A percentile compares a stretch with the other conserved stretches of the same genome.
Evolutionary conservation across 225 moss, liverwort and hornwort species (phyloP).

Genomic region (Asterella californica): DNA sequence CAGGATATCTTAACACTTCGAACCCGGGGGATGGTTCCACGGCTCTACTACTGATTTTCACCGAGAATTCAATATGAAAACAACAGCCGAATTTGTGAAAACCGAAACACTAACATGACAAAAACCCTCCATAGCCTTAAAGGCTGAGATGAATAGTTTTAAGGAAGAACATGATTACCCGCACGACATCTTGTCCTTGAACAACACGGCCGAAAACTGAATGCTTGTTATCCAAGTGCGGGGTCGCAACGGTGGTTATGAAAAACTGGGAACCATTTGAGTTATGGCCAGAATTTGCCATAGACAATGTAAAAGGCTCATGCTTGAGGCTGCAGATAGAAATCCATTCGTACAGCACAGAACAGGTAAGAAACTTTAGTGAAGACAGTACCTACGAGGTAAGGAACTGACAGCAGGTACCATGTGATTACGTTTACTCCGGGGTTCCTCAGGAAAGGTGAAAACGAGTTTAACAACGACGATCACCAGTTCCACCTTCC

Average conservation of each 20-base stretch:
- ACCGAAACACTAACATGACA: neutral
- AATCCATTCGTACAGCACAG: neutral
- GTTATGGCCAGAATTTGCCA: conserved; percentile 66
- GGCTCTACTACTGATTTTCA: too few species aligned
- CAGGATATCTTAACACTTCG: too few species aligned
- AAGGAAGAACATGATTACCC: conserved; percentile 34
- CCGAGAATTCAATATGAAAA: too few species aligned
- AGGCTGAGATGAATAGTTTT: neutral
- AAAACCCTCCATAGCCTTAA: neutral
- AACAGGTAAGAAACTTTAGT: neutral
- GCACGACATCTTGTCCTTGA: conserved; percentile 51
- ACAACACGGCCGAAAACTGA: conserved; percentile 68
- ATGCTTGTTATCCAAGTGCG: conserved; percentile 59
- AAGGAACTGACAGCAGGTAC: neutral
- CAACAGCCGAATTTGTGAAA: too few species aligned
- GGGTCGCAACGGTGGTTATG: conserved; percentile 54
- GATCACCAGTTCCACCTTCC: neutral
- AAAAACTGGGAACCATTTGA: conserved; percentile 75
- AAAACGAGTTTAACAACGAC: neutral
- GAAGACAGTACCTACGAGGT: neutral
- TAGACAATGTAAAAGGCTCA: conserved; percentile 64
- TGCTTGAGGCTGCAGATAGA: conserved; percentile 53
- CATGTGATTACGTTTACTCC: neutral
- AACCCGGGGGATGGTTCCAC: too few species aligned
- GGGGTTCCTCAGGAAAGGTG: neutral